A percentile compares a stretch with the other conserved stretches of the same genome.
phyloP scores from a whole-genome alignment of 208 protist species.

The Naegleria gruberi region DNA sequence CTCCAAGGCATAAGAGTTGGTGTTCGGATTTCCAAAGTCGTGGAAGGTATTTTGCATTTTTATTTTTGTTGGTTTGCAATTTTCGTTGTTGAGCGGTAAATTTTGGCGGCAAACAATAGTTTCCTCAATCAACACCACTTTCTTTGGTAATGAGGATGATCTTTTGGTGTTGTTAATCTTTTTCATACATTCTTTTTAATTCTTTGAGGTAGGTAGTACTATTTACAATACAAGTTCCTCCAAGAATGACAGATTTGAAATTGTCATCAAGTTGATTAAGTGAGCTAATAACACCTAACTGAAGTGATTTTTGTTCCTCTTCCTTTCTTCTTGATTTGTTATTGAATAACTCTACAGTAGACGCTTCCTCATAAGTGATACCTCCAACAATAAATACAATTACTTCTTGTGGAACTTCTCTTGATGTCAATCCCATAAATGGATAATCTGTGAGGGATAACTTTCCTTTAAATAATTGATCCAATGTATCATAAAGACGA shows the following conservation, averaged over 20 bases:
- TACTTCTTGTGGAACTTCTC: slow-evolving; percentile 43
- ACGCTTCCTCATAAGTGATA: slow-evolving; percentile 57
- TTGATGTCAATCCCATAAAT: neutral
- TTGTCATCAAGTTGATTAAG: neutral
- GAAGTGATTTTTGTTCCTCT: neutral
- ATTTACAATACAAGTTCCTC: neutral
- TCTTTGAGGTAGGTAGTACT: neutral
- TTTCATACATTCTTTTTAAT: too few species aligned
- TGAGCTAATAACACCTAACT: neutral
- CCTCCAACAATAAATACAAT: slow-evolving; percentile 71
- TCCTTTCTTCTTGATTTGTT: neutral
- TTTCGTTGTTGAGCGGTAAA: too few species aligned
- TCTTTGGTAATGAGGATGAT: too few species aligned
- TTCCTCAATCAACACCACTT: too few species aligned
- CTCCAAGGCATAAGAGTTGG: neutral
- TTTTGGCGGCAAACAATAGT: neutral
- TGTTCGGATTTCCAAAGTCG: neutral
- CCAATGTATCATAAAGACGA: slow-evolving; percentile 65
- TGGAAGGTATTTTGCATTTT: neutral
- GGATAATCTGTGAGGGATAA: slow-evolving; percentile 45
- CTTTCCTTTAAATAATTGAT: slow-evolving; percentile 49
- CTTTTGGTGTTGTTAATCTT: too few species aligned
- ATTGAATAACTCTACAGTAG: neutral
- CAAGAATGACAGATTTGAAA: neutral
- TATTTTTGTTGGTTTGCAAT: too few species aligned